Conservation (phyloP, 2,329 filamentous ascomycete species). For the Fusarium euwallaceae region DNA sequence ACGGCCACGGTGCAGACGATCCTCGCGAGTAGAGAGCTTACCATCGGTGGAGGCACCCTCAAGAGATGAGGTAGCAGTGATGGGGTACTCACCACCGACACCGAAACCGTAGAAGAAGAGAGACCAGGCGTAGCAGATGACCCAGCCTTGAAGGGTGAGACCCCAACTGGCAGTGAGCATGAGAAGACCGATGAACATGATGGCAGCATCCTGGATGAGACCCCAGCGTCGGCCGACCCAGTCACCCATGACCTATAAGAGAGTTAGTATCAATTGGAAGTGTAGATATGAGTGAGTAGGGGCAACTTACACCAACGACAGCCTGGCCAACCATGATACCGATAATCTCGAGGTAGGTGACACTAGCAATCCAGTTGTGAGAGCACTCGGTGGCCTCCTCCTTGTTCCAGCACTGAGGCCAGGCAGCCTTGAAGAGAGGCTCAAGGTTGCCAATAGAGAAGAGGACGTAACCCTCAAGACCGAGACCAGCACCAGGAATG, state of each 20-base stretch:
- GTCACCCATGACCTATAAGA: conserved; percentile 66
- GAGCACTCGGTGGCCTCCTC: conserved; percentile 69
- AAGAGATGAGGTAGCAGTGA: conserved; percentile 96
- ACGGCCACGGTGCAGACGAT: conserved; percentile 93
- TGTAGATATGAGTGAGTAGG: background rate
- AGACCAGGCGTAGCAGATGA: conserved; percentile 96
- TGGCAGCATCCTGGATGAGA: conserved; percentile 91
- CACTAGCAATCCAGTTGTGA: conserved; percentile 82
- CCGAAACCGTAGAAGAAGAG: conserved; percentile 81
- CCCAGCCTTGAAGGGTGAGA: conserved; percentile 88
- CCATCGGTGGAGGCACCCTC: conserved; percentile 89
- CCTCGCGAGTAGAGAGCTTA: conserved; percentile 89
- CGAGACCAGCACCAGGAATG: conserved; percentile 90
- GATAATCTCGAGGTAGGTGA: conserved; percentile 92
- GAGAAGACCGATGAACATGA: conserved; percentile 94
- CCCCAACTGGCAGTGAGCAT: conserved; percentile 96
- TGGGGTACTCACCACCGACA: conserved; percentile 91
- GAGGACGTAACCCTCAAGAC: conserved; percentile 94
- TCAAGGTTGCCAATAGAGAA: conserved; percentile 97
- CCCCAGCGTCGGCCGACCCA: conserved; percentile 94
- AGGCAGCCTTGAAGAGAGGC: conserved; percentile 82
- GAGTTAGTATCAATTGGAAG: conserved; percentile 29
- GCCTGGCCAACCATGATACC: conserved; percentile 97
- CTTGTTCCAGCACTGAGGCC: conserved; percentile 81
- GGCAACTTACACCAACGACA: conserved; percentile 77